phyloP scores from a whole-genome alignment of 2,329 filamentous ascomycete genomes.

The Metarhizium brunneum region DNA sequence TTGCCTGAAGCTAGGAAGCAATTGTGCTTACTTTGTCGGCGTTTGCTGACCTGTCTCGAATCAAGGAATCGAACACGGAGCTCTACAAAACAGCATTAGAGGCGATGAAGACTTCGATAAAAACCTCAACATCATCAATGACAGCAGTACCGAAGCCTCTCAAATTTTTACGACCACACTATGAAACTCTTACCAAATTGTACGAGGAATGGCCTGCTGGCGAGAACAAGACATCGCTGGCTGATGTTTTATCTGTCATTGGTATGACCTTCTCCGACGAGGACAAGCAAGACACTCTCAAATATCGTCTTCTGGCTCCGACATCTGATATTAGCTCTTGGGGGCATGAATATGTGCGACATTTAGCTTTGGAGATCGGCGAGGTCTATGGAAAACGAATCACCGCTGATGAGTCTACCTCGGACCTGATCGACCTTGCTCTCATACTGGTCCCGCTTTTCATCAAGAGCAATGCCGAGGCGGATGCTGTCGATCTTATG shows the following conservation, averaged over 20 bases:
- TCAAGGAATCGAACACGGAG: conserved; percentile 71
- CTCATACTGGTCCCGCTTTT: conserved; percentile 85
- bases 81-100: conserved; percentile 91
- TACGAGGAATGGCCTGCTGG: conserved; percentile 85
- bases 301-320: conserved; percentile 84
- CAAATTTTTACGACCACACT: conserved; percentile 96
- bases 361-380: conserved; percentile 90
- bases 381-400: conserved; percentile 86
- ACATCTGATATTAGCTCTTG: conserved; percentile 91
- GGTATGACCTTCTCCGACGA: conserved; percentile 99
- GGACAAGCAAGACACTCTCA: conserved; percentile 89
- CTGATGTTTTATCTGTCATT: conserved; percentile 92
- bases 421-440: conserved; percentile 79
- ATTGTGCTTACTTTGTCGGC: not conserved
- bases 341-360: conserved; percentile 97
- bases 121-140: conserved; percentile 98
- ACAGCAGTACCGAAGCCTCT: conserved; percentile 96
- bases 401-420: conserved; percentile 71
- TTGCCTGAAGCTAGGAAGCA: not conserved
- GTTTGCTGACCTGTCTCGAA: not conserved
- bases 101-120: conserved; percentile 96
- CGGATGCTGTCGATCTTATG: conserved; percentile 92
- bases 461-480: conserved; percentile 94
- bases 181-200: conserved; percentile 75
- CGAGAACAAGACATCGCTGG: conserved; percentile 79